Base-by-base conservation (phyloP, 2,329 filamentous ascomycete genomes). In the Plectosphaerella plurivora region DNA sequence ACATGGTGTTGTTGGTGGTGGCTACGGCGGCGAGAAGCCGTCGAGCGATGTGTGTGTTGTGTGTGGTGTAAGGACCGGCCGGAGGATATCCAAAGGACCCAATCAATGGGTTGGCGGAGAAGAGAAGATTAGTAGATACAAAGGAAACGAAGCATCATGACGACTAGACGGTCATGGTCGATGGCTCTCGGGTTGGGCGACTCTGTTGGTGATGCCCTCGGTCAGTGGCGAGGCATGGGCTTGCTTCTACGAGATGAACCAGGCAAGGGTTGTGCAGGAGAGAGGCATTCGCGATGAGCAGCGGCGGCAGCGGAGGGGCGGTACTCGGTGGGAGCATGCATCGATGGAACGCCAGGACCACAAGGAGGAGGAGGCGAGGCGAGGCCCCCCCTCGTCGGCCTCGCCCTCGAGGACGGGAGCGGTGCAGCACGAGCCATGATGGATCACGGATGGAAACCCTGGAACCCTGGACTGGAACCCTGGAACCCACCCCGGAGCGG, bases 41-140 rank as follows among this genome's bases (percentile, higher is more conserved):
- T 15, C 37, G 37, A n/a, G 10, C 15, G 37, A 49, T 56, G 36
- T 22, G 49, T 24, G 52, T 45, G 45, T 54, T 33, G 28, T 33
- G 11, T 33, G 28, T 33, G 28, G 28, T 16, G 41, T 44, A 55
- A 55, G 56, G 60, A 60, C 60, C 57, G 55, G 62, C 61, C 60
- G 61, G 58, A 54, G 52, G 56, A 61, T 60, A 68, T 66, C 53
- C 56, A 61, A 67, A 61, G 65, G 63, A 60, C 72, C 73, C 74
- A 77, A 58, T 77, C 74, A 76, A 77, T 76, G 75, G 73, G 71
- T 59, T 56, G 57, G 59, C 33, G 36, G 57, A 55, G 53, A 61
- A 63, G 54, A 63, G 63, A 62, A 63, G 61, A 62, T 63, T 63
- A 65, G 16, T 44, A 44, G 18, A 20, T 18, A 57, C 57, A 57